Evolutionary conservation across 371 early-diverging fungal species (phyloP), one percentile per base, ranked within the genome.

Genomic region (Rhizopus sp.): DNA sequence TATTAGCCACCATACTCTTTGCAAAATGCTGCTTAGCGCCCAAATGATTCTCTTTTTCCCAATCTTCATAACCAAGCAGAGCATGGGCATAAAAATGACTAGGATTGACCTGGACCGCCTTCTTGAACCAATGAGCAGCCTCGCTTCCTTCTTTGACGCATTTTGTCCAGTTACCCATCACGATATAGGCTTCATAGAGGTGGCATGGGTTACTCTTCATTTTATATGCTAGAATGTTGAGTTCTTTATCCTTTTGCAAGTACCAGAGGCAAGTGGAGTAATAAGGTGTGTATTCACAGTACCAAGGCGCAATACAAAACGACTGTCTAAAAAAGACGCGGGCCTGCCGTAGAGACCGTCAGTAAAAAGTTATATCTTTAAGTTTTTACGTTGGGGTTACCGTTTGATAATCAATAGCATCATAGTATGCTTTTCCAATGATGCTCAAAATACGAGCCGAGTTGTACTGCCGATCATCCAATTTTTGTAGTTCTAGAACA

Each of bases 201-300:
- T 75, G 75, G 3, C 61, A 67, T 23, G 31, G 52, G 34, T 78
- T 78, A 9, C 64, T 53, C 23, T 67, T 70, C 70, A 78, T 73
- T 16, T 61, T 60, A 42, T 63, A 78, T 9, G 75, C 75, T 29
- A 78, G 42, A 15, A 78, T 31, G 49, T 75, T 75, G 31, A 78
- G 57, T 41, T 75, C 78, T 30, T 56, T 41, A 45, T 70, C 65
- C 15, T 66, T 68, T 39, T 71, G 69, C 16, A 78, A 54, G 45
- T 72, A 78, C 69, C 75, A 75, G 2, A 78, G 34, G 9, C 69
- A 75, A 6, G 78, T 78, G 0, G 78, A 75, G 51, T 78, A 75
- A 17, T 64, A 46, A 7, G 78, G 73, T 0, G 70, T 57, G 23
- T 53, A 63, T 23, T 78, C 73, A 40, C 75, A 78, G 29, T 53